These are phyloP conservation scores for Pseudozyma tsukubaensis DNA, from an alignment of 1,284 basidiomycete genomes.

Conservation along the genomic window DNA sequence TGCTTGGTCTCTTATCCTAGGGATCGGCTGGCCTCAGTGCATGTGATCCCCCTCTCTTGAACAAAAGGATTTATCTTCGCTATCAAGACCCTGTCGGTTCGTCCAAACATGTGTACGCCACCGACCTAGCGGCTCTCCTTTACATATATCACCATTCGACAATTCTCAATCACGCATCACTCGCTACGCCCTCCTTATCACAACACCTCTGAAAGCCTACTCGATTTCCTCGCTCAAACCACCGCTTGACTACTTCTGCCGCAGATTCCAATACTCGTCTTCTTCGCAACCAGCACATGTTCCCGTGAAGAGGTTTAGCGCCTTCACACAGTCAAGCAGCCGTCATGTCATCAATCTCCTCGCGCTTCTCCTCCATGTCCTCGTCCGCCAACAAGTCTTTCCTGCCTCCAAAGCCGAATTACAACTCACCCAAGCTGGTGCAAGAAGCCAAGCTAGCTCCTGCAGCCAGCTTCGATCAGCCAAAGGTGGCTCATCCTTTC, in stretches of 20 bases:
- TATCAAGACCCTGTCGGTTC: too few species aligned
- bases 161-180: too few species aligned
- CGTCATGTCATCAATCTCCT: constrained; percentile 17
- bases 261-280: not conserved
- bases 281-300: not conserved
- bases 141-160: too few species aligned
- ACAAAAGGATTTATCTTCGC: too few species aligned
- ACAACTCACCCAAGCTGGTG: constrained; percentile 37
- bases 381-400: constrained; percentile 8
- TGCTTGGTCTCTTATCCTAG: not conserved
- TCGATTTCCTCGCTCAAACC: too few species aligned
- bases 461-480: not conserved
- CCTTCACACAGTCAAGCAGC: not conserved
- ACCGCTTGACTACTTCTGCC: not conserved
- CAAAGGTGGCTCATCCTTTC: constrained; percentile 11
- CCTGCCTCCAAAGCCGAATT: constrained; percentile 31
- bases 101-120: too few species aligned
- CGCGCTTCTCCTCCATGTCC: constrained; percentile 18
- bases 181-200: too few species aligned
- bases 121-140: too few species aligned
- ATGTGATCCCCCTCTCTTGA: too few species aligned
- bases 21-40: not conserved
- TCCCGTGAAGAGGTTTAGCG: not conserved
- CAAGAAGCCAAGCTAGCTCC: constrained; percentile 8
- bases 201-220: too few species aligned